Percentiles rank a stretch among this genome's conserved stretches.
Evolutionary conservation across 1,284 basidiomycete genomes (phyloP).

Genomic region (Apiotrichum laibachii): DNA sequence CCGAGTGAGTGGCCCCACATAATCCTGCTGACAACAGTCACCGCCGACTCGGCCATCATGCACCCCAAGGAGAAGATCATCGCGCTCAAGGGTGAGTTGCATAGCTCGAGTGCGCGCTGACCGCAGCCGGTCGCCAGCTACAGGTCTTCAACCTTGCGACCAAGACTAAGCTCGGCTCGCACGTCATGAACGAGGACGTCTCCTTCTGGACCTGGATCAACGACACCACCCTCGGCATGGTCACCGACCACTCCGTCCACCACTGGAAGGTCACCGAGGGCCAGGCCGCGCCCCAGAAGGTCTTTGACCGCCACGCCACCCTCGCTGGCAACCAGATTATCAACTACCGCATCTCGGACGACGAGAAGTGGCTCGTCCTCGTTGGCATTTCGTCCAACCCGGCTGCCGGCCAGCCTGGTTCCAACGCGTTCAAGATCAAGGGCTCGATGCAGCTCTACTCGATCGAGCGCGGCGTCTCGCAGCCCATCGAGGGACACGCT

Average conservation of each 20-base stretch:
- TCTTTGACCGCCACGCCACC: constrained; percentile 96
- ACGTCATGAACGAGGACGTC: constrained; percentile 90
- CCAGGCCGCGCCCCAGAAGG: constrained; percentile 44
- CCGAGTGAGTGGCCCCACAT: constrained; percentile 66
- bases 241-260: constrained; percentile 89
- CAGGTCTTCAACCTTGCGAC: constrained; percentile 98
- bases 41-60: constrained; percentile 98
- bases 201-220: constrained; percentile 99
- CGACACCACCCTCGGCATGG: constrained; percentile 86
- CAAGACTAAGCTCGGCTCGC: constrained; percentile 96
- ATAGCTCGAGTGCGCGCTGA: constrained; percentile 52
- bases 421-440: constrained; percentile 95
- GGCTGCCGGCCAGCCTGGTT: constrained; percentile 62
- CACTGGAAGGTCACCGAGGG: constrained; percentile 74
- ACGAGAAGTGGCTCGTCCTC: constrained; percentile 97
- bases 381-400: constrained; percentile 95
- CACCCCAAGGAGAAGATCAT: constrained; percentile 96
- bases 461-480: constrained; percentile 78
- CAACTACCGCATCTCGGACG: constrained; percentile 88
- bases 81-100: constrained; percentile 75
- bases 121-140: constrained; percentile 71
- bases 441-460: constrained; percentile 92
- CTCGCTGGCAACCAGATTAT: constrained; percentile 95
- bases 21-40: constrained; percentile 55
- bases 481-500: constrained; percentile 98